These are phyloP conservation scores for Cucurbita argyrosperma DNA, from an alignment of 306 rosid species.

Conservation along the genomic window DNA sequence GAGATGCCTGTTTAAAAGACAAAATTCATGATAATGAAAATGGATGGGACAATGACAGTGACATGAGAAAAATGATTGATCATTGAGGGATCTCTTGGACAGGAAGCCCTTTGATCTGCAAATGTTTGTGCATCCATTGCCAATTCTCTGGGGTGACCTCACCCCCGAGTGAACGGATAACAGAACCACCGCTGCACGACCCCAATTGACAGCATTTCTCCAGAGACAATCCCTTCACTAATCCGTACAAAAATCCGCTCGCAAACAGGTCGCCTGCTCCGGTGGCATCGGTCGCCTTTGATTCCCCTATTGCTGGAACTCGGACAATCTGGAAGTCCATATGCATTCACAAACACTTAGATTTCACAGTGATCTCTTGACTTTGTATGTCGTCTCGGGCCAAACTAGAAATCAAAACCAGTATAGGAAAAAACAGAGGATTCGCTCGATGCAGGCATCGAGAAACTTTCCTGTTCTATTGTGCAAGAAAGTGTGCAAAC, in stretches of 20 bases:
- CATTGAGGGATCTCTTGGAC: slow-evolving; percentile 24
- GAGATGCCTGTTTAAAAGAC: not conserved
- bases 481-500: not conserved
- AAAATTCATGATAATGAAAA: not conserved
- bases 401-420: not conserved
- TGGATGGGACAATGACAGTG: not conserved
- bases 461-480: not conserved
- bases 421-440: not conserved
- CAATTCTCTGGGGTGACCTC: slow-evolving; percentile 67
- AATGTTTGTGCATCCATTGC: slow-evolving; percentile 92
- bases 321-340: slow-evolving; percentile 30
- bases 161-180: slow-evolving; percentile 75
- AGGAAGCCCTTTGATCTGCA: slow-evolving; percentile 60
- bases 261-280: slow-evolving; percentile 99
- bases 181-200: slow-evolving; percentile 87
- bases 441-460: not conserved
- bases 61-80: not conserved
- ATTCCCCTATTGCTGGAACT: slow-evolving; percentile 67
- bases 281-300: slow-evolving; percentile 70
- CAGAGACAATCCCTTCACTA: slow-evolving; percentile 60
- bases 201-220: slow-evolving; percentile 92
- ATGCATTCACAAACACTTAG: not conserved
- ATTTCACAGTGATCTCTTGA: not conserved
- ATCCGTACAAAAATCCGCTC: slow-evolving; percentile 81
- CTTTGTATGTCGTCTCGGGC: not conserved